Percentiles rank a stretch among this genome's conserved stretches.
phyloP scores from a whole-genome alignment of 2,329 filamentous ascomycete species.

The Sclerotinia borealis region DNA sequence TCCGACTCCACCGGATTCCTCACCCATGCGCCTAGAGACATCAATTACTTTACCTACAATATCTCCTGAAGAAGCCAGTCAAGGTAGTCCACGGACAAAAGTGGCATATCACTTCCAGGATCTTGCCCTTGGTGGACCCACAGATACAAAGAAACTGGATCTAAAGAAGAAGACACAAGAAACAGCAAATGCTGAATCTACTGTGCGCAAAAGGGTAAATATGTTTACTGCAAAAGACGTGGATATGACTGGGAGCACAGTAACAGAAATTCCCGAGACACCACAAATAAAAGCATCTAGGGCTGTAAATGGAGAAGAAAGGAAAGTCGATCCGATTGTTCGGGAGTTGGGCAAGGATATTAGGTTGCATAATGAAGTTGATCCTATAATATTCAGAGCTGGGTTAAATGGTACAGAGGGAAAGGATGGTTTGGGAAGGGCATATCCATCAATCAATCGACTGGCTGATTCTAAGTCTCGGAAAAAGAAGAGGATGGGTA shows the following conservation, averaged over 20 bases:
- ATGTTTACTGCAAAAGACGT: constrained; percentile 10
- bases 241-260: neutral
- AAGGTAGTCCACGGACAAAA: constrained; percentile 28
- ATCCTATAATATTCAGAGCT: constrained; percentile 27
- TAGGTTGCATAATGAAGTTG: constrained; percentile 22
- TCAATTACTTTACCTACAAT: constrained; percentile 12
- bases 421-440: constrained; percentile 15
- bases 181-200: constrained; percentile 15
- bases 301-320: constrained; percentile 16
- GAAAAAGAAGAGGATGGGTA: constrained; percentile 24
- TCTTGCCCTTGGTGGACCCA: constrained; percentile 22
- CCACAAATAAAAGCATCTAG: constrained; percentile 15
- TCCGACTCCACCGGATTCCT: constrained; percentile 11
- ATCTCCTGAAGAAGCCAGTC: neutral
- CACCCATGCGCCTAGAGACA: constrained; percentile 5
- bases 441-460: constrained; percentile 29
- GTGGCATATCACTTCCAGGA: constrained; percentile 31
- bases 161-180: constrained; percentile 13
- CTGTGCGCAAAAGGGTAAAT: constrained; percentile 25
- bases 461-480: constrained; percentile 29
- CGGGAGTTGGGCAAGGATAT: constrained; percentile 16
- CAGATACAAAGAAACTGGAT: constrained; percentile 20
- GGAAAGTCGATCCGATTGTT: constrained; percentile 15
- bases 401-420: constrained; percentile 13
- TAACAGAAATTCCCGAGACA: constrained; percentile 13